A percentile compares a stretch with the other conserved stretches of the same genome.
Evolutionary conservation across 345 rosid genomes (phyloP).

Genomic region (Carallia brachiata): DNA sequence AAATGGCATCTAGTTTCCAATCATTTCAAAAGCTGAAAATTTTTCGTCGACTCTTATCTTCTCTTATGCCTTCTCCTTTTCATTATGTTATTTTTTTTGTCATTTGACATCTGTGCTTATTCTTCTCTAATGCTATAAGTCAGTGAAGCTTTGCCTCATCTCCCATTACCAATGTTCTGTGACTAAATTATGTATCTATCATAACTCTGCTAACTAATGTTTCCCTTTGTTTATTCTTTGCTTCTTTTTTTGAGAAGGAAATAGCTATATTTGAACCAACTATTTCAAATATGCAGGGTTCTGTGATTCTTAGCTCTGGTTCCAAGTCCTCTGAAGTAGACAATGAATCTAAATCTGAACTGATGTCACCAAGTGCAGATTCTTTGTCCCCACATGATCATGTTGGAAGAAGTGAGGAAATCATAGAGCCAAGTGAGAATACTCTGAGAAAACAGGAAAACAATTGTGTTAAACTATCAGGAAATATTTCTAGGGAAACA

Average conservation of each 20-base stretch:
- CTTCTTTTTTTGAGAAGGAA: neutral
- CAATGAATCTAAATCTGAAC: constrained; percentile 26
- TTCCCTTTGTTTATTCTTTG: too few species aligned
- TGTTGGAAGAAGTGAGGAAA: constrained; percentile 26
- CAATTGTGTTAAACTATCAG: constrained; percentile 30
- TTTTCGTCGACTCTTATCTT: too few species aligned
- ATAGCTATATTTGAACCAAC: constrained; percentile 1
- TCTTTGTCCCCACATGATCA: constrained; percentile 29
- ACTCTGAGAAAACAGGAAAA: constrained; percentile 12
- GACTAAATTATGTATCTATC: too few species aligned
- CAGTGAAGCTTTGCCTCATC: too few species aligned
- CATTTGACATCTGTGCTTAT: too few species aligned
- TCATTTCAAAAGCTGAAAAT: too few species aligned
- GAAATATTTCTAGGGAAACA: constrained; percentile 28
- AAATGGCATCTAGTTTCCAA: too few species aligned
- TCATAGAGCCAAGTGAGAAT: constrained; percentile 21
- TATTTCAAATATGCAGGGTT: constrained; percentile 41
- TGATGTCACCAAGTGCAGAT: constrained; percentile 34
- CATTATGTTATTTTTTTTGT: too few species aligned
- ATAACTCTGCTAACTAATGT: too few species aligned
- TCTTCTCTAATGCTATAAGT: too few species aligned
- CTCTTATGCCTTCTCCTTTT: too few species aligned
- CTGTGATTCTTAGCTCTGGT: constrained; percentile 34
- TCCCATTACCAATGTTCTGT: too few species aligned
- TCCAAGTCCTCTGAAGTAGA: constrained; percentile 37